A percentile compares a stretch with the other conserved stretches of the same genome.
Conservation (phyloP, 805 yeast genomes). For the Nakazawaea pomicola region DNA sequence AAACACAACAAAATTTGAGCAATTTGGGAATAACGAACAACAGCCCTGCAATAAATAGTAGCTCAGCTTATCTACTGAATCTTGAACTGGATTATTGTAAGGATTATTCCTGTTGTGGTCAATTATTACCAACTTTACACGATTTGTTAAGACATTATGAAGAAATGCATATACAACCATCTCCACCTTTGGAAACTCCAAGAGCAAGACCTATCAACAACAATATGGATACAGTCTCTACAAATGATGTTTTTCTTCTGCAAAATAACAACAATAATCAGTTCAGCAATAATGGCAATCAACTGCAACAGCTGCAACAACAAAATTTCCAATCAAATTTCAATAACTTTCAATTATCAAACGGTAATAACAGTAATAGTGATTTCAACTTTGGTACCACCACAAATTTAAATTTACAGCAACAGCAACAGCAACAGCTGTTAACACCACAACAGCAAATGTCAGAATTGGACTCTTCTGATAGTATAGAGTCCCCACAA, state of each 20-base stretch:
- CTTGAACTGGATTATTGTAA: constrained; percentile 94
- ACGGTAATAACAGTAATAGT: constrained; percentile 12
- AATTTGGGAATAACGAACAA: neutral
- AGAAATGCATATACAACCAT: constrained; percentile 79
- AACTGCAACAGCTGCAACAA: constrained; percentile 16
- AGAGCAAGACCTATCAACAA: constrained; percentile 49
- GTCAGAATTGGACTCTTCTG: constrained; percentile 5
- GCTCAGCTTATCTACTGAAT: constrained; percentile 79
- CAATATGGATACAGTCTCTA: constrained; percentile 81
- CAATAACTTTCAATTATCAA: constrained; percentile 9
- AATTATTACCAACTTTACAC: constrained; percentile 85
- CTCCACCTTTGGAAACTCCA: constrained; percentile 37
- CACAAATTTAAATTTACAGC: constrained; percentile 5
- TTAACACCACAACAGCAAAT: constrained; percentile 12
- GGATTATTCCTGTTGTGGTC: constrained; percentile 96
- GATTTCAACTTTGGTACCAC: constrained; percentile 5
- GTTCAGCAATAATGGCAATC: constrained; percentile 13
- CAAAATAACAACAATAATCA: constrained; percentile 30
- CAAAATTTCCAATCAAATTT: constrained; percentile 8
- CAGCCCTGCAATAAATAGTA: constrained; percentile 6
- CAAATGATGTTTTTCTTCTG: constrained; percentile 82
- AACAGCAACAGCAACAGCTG: constrained; percentile 11
- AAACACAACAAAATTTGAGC: constrained; percentile 13
- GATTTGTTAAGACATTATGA: constrained; percentile 93
- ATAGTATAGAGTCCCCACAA: constrained; percentile 14